phyloP scores from a whole-genome alignment of 164 flowering plant genomes.

The Piper longum region DNA sequence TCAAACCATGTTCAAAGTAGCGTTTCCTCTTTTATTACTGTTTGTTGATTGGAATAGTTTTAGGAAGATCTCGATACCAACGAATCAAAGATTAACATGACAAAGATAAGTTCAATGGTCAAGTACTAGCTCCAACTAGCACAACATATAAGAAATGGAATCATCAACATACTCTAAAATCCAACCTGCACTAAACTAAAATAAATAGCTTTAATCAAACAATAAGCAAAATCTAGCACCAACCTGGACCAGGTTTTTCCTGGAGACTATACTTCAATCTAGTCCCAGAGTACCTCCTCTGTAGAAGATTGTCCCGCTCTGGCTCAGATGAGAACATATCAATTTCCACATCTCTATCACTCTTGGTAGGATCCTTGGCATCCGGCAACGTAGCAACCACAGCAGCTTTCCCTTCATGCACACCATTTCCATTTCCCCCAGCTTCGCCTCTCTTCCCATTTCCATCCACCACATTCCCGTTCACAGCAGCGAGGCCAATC shows the following conservation, averaged over 20 bases:
- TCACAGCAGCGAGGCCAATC: slow-evolving; percentile 14
- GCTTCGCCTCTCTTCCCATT: slow-evolving; percentile 17
- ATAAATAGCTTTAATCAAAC: background rate
- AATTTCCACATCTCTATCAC: slow-evolving; percentile 20
- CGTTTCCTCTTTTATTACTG: no score
- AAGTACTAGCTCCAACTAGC: no score
- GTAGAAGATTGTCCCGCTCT: slow-evolving; percentile 25
- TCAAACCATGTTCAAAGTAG: no score
- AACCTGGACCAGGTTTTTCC: slow-evolving; percentile 73
- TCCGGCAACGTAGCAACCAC: slow-evolving; percentile 16
- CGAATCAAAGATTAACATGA: no score
- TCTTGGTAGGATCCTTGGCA: slow-evolving; percentile 23
- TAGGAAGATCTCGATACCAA: no score
- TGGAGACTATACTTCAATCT: slow-evolving; percentile 44
- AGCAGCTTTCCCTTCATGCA: slow-evolving; percentile 13
- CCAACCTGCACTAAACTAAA: slow-evolving; percentile 2
- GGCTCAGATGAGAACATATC: slow-evolving; percentile 23
- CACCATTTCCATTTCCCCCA: slow-evolving; percentile 21
- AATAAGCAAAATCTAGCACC: slow-evolving; percentile 13
- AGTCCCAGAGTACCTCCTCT: slow-evolving; percentile 10
- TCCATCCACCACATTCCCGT: slow-evolving; percentile 6
- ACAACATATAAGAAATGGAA: no score
- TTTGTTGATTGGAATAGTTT: no score
- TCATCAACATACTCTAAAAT: background rate
- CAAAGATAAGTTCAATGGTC: no score